A percentile compares a stretch with the other conserved stretches of the same genome.
Conservation (phyloP, 257 asterid genomes). For the Agastache rugosa region DNA sequence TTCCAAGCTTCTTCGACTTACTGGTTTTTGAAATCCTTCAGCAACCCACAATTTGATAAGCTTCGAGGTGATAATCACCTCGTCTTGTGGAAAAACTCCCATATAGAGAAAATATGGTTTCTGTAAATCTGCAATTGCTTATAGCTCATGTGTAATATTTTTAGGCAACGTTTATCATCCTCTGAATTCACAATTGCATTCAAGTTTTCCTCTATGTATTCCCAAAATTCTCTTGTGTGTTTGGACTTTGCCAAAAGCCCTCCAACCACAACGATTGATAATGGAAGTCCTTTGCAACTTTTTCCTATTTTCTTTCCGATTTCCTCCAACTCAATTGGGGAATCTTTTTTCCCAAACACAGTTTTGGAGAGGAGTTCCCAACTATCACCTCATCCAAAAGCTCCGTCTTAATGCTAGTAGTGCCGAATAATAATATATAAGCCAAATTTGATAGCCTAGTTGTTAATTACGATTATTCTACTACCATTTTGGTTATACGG, state of each 20-base stretch:
- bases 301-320: conserved; percentile 27
- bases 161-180: conserved; percentile 19
- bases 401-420: not conserved
- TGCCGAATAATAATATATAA: not conserved
- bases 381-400: conserved; percentile 17
- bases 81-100: too few species aligned
- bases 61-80: not conserved
- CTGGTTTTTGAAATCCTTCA: conserved; percentile 34
- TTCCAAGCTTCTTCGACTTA: not conserved
- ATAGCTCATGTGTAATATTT: conserved; percentile 28
- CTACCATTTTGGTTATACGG: not conserved
- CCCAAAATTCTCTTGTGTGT: conserved; percentile 5
- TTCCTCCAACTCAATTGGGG: conserved; percentile 27
- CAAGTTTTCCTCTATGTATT: conserved; percentile 1
- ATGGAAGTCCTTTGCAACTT: conserved; percentile 38
- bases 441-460: conserved; percentile 32
- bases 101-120: not conserved
- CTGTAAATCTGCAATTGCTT: not conserved
- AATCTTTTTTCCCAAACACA: conserved; percentile 24
- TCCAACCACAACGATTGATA: conserved; percentile 30
- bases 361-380: not conserved
- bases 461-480: conserved; percentile 31
- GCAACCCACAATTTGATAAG: conserved; percentile 5
- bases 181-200: conserved; percentile 25
- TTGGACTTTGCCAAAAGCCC: conserved; percentile 28